These are phyloP conservation scores for Porphyrellus cyaneotinctus DNA, from an alignment of 768 basidiomycete genomes.

Conservation along the genomic window DNA sequence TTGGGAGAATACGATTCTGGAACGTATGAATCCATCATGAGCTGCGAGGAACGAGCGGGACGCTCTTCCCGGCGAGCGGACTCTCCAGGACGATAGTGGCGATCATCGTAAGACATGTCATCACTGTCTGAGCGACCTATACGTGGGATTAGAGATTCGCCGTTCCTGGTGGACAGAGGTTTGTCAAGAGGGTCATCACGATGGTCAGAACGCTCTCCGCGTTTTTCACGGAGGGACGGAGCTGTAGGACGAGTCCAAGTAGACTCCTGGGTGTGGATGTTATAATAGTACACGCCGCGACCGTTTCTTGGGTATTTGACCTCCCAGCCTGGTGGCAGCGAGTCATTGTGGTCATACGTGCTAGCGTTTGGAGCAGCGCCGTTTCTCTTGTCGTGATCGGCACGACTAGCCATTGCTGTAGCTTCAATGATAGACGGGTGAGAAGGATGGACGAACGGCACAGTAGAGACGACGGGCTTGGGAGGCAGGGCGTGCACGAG, in stretches of 20 bases:
- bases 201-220: constrained; percentile 21
- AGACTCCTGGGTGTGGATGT: constrained; percentile 49
- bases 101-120: constrained; percentile 52
- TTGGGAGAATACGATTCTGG: constrained; percentile 28
- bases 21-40: constrained; percentile 23
- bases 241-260: constrained; percentile 55
- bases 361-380: constrained; percentile 26
- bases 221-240: constrained; percentile 23
- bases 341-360: constrained; percentile 27
- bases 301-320: constrained; percentile 47
- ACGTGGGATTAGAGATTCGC: constrained; percentile 22
- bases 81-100: constrained; percentile 58
- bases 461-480: constrained; percentile 52
- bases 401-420: constrained; percentile 53
- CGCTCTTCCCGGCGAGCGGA: constrained; percentile 28
- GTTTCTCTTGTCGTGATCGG: constrained; percentile 43
- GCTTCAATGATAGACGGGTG: constrained; percentile 58
- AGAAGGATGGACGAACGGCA: constrained; percentile 52
- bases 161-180: constrained; percentile 21
- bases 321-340: constrained; percentile 62
- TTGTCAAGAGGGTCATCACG: constrained; percentile 29
- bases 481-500: constrained; percentile 67
- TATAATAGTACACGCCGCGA: constrained; percentile 53
- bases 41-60: constrained; percentile 17
- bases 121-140: constrained; percentile 27